These are phyloP conservation scores for Auriculariales sp. DNA, from an alignment of 768 basidiomycete species.

Conservation along the genomic window DNA sequence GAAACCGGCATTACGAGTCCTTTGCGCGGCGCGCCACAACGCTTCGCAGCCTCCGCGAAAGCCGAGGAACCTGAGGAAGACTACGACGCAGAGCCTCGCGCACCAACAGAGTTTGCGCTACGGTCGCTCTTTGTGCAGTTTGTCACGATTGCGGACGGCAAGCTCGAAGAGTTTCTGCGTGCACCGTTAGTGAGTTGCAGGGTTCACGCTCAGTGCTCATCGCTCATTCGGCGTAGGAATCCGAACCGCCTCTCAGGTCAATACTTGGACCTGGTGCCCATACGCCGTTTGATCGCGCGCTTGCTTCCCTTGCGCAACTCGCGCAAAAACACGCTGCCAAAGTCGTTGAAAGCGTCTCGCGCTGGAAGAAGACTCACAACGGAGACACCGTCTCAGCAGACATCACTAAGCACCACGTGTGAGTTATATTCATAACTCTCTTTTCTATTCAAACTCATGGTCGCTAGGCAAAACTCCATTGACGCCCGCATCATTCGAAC, in stretches of 20 bases:
- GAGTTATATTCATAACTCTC: background rate
- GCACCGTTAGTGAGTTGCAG: constrained; percentile 41
- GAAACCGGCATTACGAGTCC: constrained; percentile 28
- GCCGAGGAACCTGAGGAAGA: constrained; percentile 51
- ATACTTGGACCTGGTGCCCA: constrained; percentile 64
- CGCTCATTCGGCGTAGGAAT: constrained; percentile 31
- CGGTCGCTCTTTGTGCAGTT: constrained; percentile 83
- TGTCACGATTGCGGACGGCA: constrained; percentile 61
- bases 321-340: constrained; percentile 73
- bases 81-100: constrained; percentile 49
- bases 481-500: constrained; percentile 5
- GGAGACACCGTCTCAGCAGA: constrained; percentile 38
- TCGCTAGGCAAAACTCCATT: constrained; percentile 1
- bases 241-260: constrained; percentile 49
- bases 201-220: background rate
- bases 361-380: constrained; percentile 70
- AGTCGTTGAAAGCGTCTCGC: constrained; percentile 74
- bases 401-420: constrained; percentile 27
- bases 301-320: constrained; percentile 74
- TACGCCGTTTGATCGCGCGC: constrained; percentile 64
- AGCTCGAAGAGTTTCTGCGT: constrained; percentile 62
- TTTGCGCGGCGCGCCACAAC: constrained; percentile 73
- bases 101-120: constrained; percentile 77
- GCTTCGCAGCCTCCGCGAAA: constrained; percentile 39
- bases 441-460: background rate